Base-by-base conservation (phyloP, 495 filamentous ascomycete genomes). In the Xylaria castorea region DNA sequence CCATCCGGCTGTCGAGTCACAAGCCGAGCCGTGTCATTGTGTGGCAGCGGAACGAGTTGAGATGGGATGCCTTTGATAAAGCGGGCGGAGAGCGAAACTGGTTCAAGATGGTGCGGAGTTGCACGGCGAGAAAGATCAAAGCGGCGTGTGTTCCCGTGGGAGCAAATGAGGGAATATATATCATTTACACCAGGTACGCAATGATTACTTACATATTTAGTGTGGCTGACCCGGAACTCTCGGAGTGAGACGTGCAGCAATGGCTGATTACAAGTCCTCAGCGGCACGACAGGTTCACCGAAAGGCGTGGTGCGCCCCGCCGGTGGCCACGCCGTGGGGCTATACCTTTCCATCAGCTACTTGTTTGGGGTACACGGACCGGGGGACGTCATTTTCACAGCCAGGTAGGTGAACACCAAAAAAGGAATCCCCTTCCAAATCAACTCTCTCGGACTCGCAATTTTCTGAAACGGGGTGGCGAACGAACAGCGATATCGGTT, bases 221-320 rank as follows among this genome's bases (percentile, higher is more conserved):
- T n/a, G n/a, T n/a, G n/a, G n/a, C 53, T 27, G 4, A 9, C 60
- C 36, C 73, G n/a, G 76, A 34, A 22, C 11, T 14, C n/a, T 18
- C 1, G 66, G 48, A 16, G 25, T 73, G 30, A 18, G 51, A 55
- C 48, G 84, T 25, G 11, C 36, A 70, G 32, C n/a, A 1, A n/a
- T 57, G 38, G 50, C 74, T 78, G 68, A 74, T 38, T 11, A 50
- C 32, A 12, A 36, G 1, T n/a, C 34, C 9, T 50, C n/a, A 82
- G 78, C 51, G 93, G 94, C 22, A 97, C 94, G 3, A 97, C 94
- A 1, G 94, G 95, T 1, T 81, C 92, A 1, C 95, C 95, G 0
- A 98, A 98, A 84, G 95, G 95, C 16, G 94, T 98, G 0, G 81
- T 97, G 3, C 87, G 95, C 46, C 89, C 94, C 80, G 92, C 92